These are phyloP conservation scores for Betula pendula DNA, from an alignment of 306 rosid genomes.

Conservation along the genomic window DNA sequence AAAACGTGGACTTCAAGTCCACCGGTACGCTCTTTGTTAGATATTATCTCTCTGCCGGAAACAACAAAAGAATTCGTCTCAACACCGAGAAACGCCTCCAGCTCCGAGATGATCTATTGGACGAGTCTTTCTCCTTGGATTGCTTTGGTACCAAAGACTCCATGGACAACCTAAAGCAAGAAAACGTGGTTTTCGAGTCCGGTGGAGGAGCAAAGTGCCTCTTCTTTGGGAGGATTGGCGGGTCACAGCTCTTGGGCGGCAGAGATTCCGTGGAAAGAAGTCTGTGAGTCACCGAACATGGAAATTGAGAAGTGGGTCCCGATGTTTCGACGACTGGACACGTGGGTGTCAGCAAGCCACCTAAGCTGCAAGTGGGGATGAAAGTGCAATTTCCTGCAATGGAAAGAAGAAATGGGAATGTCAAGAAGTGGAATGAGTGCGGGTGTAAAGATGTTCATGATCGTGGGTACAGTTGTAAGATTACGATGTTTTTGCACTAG, in stretches of 20 bases:
- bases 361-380: slow-evolving; percentile 56
- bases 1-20: slow-evolving; percentile 37
- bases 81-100: slow-evolving; percentile 45
- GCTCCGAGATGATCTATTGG: slow-evolving; percentile 53
- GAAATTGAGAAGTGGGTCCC: slow-evolving; percentile 63
- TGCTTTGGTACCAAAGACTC: slow-evolving; percentile 57
- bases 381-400: slow-evolving; percentile 27
- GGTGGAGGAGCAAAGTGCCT: slow-evolving; percentile 45
- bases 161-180: slow-evolving; percentile 47
- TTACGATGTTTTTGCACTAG: slow-evolving; percentile 57
- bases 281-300: slow-evolving; percentile 66
- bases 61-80: slow-evolving; percentile 43
- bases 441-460: slow-evolving; percentile 58
- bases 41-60: slow-evolving; percentile 50
- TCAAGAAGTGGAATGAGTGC: slow-evolving; percentile 46
- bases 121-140: slow-evolving; percentile 63
- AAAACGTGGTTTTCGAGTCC: slow-evolving; percentile 63
- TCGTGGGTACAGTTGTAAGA: slow-evolving; percentile 40
- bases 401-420: slow-evolving; percentile 16
- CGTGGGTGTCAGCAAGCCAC: slow-evolving; percentile 19
- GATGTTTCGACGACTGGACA: slow-evolving; percentile 30
- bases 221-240: slow-evolving; percentile 38
- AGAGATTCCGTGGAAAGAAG: slow-evolving; percentile 62
- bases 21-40: slow-evolving; percentile 53
- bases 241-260: slow-evolving; percentile 69